Evolutionary conservation across 176 grass and related monocot species (phyloP).

Genomic region (Triticum monococcum): DNA sequence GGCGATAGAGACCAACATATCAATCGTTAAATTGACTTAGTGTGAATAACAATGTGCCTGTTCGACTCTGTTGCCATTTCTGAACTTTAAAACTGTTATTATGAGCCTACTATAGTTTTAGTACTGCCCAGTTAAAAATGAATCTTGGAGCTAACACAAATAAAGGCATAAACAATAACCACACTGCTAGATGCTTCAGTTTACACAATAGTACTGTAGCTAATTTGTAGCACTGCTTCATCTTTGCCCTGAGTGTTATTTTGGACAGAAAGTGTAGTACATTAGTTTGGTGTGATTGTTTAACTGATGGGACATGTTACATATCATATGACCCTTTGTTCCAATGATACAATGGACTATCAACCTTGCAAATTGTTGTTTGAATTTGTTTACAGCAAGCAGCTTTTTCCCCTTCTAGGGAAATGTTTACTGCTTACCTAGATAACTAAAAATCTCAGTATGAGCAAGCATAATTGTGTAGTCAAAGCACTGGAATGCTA

Average conservation of each 20-base stretch:
- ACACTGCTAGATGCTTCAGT: background rate
- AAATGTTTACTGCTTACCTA: slow-evolving; percentile 10
- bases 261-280: no score
- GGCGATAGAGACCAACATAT: no score
- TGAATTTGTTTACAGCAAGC: background rate
- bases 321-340: background rate
- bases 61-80: background rate
- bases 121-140: background rate
- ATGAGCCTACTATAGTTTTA: background rate
- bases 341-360: background rate
- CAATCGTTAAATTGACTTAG: background rate
- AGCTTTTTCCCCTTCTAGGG: background rate
- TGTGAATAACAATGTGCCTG: background rate
- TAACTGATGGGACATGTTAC: background rate
- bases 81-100: background rate
- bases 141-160: background rate
- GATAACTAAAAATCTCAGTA: background rate
- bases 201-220: background rate
- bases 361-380: background rate
- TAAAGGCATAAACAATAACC: background rate
- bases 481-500: background rate
- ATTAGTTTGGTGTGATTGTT: background rate
- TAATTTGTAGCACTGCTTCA: background rate
- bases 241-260: background rate
- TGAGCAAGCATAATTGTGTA: background rate